Evolutionary conservation across 805 yeast species (phyloP).

Genomic region (Kazachstania taianensis): DNA sequence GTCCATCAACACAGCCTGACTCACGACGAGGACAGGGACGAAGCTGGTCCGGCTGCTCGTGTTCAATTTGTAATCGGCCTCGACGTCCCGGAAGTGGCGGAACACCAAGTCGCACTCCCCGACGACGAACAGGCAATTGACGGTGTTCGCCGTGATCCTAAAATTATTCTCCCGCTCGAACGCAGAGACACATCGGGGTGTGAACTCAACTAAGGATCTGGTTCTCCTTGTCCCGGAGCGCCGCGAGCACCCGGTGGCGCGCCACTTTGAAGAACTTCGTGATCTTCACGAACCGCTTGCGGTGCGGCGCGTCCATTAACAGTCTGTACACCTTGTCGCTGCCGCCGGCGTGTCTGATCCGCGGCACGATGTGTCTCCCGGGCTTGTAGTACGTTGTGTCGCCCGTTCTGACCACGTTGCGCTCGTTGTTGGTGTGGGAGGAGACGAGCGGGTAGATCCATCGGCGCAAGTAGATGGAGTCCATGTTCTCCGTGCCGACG

Average conservation of each 20-base stretch:
- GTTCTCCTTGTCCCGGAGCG: constrained; percentile 17
- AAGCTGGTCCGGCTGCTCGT: too few relatives aligned
- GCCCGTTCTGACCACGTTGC: too few relatives aligned
- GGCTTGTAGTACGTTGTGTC: too few relatives aligned
- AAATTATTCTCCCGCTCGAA: constrained; percentile 18
- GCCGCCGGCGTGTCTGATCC: too few relatives aligned
- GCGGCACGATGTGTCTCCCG: too few relatives aligned
- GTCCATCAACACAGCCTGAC: constrained; percentile 19
- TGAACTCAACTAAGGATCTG: constrained; percentile 28
- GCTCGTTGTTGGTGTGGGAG: too few relatives aligned
- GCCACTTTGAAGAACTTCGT: constrained; percentile 17
- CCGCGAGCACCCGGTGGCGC: constrained; percentile 17
- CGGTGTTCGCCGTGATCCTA: constrained; percentile 21
- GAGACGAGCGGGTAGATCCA: too few relatives aligned
- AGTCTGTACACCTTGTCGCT: too few relatives aligned
- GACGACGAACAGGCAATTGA: constrained; percentile 18
- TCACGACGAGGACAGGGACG: constrained; percentile 10
- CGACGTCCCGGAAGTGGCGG: constrained; percentile 1
- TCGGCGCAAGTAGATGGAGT: too few relatives aligned
- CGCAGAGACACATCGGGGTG: constrained; percentile 20
- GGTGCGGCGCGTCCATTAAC: too few relatives aligned
- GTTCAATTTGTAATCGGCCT: neutral
- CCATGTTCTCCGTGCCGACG: too few relatives aligned
- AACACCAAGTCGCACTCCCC: constrained; percentile 14
- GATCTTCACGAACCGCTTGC: constrained; percentile 17